Percentiles rank a stretch among this genome's conserved stretches.
Evolutionary conservation across 1,284 basidiomycete species (phyloP).

Genomic region (Trichosporon coremiiforme): DNA sequence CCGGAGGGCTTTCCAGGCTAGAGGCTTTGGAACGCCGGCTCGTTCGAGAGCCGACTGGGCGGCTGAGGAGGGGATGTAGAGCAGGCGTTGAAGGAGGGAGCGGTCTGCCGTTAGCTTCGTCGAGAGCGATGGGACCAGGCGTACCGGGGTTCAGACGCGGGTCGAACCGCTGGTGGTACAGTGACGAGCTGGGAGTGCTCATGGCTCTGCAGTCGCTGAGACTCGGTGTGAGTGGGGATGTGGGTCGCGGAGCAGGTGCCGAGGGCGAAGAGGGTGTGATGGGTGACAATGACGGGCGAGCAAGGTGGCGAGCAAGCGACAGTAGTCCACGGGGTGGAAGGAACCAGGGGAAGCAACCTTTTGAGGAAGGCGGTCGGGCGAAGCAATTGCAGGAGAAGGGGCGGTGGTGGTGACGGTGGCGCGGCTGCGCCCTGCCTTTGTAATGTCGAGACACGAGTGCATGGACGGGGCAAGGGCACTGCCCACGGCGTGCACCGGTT

Average conservation of each 20-base stretch:
- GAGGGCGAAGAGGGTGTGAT: background rate
- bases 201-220: background rate
- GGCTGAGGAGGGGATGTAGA: background rate
- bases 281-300: background rate
- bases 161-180: conserved; percentile 6
- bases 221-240: too few relatives aligned
- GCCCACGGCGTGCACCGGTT: too few relatives aligned
- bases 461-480: too few relatives aligned
- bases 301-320: background rate
- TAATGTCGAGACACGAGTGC: background rate
- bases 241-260: too few relatives aligned
- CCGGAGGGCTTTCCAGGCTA: background rate
- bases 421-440: background rate
- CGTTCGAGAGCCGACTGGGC: background rate
- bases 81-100: background rate
- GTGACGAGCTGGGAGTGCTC: background rate
- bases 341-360: background rate
- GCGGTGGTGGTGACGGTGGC: background rate
- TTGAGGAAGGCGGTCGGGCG: background rate
- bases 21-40: background rate
- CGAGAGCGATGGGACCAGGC: background rate
- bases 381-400: background rate
- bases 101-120: background rate
- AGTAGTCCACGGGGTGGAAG: background rate
- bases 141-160: background rate